Evolutionary conservation across 2,329 filamentous ascomycete genomes (phyloP).

Genomic region (Capronia epimyces): DNA sequence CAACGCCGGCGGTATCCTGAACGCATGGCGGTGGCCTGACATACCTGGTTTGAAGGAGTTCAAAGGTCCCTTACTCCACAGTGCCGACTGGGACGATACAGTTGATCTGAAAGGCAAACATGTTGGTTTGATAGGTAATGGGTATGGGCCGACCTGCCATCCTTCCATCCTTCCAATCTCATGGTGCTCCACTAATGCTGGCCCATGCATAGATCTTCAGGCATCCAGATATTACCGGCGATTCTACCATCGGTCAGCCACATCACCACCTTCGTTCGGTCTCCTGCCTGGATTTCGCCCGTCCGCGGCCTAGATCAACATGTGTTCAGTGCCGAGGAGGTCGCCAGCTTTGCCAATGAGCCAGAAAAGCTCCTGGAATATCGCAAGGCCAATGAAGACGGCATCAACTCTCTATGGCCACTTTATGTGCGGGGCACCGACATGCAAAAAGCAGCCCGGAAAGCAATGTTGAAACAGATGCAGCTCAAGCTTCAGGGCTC

Average conservation of each 20-base stretch:
- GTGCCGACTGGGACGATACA: conserved; percentile 32
- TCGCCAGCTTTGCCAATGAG: conserved; percentile 19
- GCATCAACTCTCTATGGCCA: conserved; percentile 26
- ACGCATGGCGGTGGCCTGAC: conserved; percentile 43
- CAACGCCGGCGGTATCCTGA: conserved; percentile 55
- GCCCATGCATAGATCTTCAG: conserved; percentile 30
- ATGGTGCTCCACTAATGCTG: no score
- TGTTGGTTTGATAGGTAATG: conserved; percentile 31
- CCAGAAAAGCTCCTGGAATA: conserved; percentile 21
- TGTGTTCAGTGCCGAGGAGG: conserved; percentile 20
- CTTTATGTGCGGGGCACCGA: conserved; percentile 7
- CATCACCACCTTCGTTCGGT: conserved; percentile 32
- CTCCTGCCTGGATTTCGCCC: neutral
- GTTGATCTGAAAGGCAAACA: conserved; percentile 30
- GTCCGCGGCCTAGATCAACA: neutral
- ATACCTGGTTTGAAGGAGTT: conserved; percentile 29
- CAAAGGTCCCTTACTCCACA: conserved; percentile 31
- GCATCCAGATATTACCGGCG: conserved; percentile 39
- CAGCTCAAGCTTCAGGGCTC: conserved; percentile 14
- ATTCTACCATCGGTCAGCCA: conserved; percentile 28
- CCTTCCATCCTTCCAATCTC: no score
- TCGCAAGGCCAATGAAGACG: conserved; percentile 10
- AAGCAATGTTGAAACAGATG: conserved; percentile 21
- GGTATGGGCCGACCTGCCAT: neutral
- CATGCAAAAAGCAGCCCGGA: conserved; percentile 2